Evolutionary conservation across 2,329 filamentous ascomycete genomes (phyloP).

Genomic region (Macrophomina tecta): DNA sequence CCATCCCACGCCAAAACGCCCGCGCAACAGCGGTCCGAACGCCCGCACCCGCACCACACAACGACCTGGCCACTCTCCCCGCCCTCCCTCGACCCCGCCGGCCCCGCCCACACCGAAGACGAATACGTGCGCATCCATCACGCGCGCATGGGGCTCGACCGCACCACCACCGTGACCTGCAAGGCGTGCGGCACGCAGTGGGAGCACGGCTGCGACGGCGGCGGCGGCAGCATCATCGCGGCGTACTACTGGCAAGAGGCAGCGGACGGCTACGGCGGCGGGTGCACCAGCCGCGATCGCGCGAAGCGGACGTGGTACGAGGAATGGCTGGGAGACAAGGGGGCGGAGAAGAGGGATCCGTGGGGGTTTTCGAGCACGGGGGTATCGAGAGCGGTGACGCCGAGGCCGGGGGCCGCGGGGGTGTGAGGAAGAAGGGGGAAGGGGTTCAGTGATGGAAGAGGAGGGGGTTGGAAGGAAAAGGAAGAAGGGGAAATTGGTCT

Average conservation of each 20-base stretch:
- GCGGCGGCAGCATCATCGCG: neutral
- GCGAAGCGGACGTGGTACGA: neutral
- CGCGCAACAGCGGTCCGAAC: too few relatives aligned
- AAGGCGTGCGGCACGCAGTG: neutral
- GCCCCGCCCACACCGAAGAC: neutral
- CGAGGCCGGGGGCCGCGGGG: too few relatives aligned
- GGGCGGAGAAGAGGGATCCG: neutral
- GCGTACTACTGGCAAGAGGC: neutral
- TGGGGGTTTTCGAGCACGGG: constrained; percentile 5
- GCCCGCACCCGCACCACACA: too few relatives aligned
- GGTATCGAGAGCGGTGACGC: neutral
- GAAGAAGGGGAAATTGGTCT: too few relatives aligned
- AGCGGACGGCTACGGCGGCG: neutral
- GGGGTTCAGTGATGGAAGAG: neutral
- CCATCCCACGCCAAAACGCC: too few relatives aligned
- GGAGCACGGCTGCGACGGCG: neutral
- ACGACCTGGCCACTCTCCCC: too few relatives aligned
- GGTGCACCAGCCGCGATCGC: neutral
- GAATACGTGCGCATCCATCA: neutral
- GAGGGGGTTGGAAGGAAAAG: neutral
- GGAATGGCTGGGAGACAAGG: neutral
- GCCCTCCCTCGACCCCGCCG: too few relatives aligned
- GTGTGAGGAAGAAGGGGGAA: too few relatives aligned
- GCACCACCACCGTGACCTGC: neutral
- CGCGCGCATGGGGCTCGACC: neutral